These are phyloP conservation scores for Exobasidium rhododendri DNA, from an alignment of 1,284 basidiomycete species.

Conservation along the genomic window DNA sequence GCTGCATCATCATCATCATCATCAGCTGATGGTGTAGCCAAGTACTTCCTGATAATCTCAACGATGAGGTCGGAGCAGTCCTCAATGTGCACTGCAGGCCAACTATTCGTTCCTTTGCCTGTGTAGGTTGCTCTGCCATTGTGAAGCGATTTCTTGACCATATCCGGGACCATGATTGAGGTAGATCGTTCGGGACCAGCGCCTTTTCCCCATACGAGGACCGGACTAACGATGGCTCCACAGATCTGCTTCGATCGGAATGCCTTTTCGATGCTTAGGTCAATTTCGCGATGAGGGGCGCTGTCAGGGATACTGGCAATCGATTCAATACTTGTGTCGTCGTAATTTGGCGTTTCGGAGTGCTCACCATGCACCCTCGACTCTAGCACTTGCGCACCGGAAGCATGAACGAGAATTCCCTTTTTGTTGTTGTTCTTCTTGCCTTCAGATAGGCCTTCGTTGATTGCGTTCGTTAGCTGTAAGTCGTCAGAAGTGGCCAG, in stretches of 20 bases:
- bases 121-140: constrained; percentile 17
- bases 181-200: constrained; percentile 6
- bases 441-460: constrained; percentile 9
- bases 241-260: constrained; percentile 8
- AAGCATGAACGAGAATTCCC: constrained; percentile 16
- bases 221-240: constrained; percentile 20
- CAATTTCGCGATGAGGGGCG: constrained; percentile 21
- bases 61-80: constrained; percentile 10
- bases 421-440: neutral
- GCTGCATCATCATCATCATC: neutral
- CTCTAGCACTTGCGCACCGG: constrained; percentile 22
- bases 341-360: constrained; percentile 15
- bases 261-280: constrained; percentile 17
- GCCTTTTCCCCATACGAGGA: constrained; percentile 19
- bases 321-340: constrained; percentile 10
- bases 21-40: neutral
- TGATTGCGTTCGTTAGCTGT: constrained; percentile 19
- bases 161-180: constrained; percentile 11
- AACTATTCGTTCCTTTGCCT: constrained; percentile 19
- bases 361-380: constrained; percentile 12
- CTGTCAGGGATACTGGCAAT: constrained; percentile 17
- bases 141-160: constrained; percentile 19
- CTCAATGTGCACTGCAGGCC: constrained; percentile 16
- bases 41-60: constrained; percentile 1
- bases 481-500: constrained; percentile 22